Conservation (phyloP, 2,329 filamentous ascomycete genomes). For the Nectriaceae sp. region DNA sequence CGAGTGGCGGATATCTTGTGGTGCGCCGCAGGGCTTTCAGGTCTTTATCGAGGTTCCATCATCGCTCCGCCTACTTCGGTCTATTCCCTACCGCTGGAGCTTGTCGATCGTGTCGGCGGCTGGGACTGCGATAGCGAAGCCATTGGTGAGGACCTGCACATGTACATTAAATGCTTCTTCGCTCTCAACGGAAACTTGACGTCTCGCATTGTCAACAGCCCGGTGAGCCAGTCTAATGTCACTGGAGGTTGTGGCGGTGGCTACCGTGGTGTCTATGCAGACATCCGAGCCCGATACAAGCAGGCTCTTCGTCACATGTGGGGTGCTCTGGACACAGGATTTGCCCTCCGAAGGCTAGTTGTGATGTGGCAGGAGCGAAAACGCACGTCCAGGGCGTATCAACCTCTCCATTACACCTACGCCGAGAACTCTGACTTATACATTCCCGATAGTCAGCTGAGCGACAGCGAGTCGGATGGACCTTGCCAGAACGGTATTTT, state of each 20-base stretch:
- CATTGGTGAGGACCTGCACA: conserved; percentile 76
- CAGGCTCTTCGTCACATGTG: conserved; percentile 77
- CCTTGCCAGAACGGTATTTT: conserved; percentile 53
- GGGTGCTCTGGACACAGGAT: conserved; percentile 71
- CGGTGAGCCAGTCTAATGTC: conserved; percentile 74
- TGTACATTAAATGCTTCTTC: conserved; percentile 80
- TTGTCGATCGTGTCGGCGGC: conserved; percentile 69
- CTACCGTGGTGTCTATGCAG: conserved; percentile 53
- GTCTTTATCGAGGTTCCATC: conserved; percentile 62
- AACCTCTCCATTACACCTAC: conserved; percentile 54
- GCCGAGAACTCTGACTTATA: conserved; percentile 49
- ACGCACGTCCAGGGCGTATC: conserved; percentile 55
- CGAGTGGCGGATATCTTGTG: conserved; percentile 73
- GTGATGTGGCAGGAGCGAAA: conserved; percentile 60
- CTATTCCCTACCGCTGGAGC: conserved; percentile 67
- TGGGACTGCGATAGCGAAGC: conserved; percentile 73
- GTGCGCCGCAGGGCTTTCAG: conserved; percentile 71
- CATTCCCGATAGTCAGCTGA: conserved; percentile 47
- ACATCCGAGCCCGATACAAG: conserved; percentile 67
- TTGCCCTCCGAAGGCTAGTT: conserved; percentile 58
- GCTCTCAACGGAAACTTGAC: conserved; percentile 70
- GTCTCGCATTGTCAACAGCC: conserved; percentile 63
- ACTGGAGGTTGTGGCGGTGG: conserved; percentile 59
- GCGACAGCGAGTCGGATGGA: conserved; percentile 41
- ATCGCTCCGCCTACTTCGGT: conserved; percentile 74